Conservation (phyloP, 2,329 filamentous ascomycete species). For the Knufia petricola region DNA sequence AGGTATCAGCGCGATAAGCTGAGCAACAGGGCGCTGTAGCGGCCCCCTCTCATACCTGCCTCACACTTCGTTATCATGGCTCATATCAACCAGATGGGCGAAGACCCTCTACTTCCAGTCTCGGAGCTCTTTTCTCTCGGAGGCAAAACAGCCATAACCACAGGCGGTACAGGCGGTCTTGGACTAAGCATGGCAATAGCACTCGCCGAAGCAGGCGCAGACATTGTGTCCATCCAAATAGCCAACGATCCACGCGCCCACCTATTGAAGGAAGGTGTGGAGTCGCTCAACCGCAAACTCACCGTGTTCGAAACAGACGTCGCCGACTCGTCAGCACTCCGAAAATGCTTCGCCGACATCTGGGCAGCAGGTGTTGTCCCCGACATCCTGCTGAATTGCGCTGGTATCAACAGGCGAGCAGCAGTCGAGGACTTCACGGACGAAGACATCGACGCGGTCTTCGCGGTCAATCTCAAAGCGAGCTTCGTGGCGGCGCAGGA, state of each 20-base stretch:
- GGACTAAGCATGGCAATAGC: conserved; percentile 39
- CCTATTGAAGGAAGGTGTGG: conserved; percentile 30
- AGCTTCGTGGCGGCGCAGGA: conserved; percentile 72
- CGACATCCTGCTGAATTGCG: conserved; percentile 74
- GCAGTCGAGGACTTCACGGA: conserved; percentile 65
- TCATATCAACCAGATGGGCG: conserved; percentile 4
- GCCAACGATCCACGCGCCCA: conserved; percentile 9
- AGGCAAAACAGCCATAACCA: conserved; percentile 37
- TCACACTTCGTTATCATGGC: not conserved
- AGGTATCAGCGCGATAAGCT: not conserved
- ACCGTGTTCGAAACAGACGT: conserved; percentile 36
- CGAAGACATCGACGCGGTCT: conserved; percentile 59
- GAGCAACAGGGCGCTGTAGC: too few relatives aligned
- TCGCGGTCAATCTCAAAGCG: conserved; percentile 75
- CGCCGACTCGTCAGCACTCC: conserved; percentile 31
- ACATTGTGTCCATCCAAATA: conserved; percentile 28
- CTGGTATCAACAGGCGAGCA: conserved; percentile 72
- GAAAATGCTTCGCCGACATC: conserved; percentile 31
- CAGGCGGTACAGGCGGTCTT: conserved; percentile 40
- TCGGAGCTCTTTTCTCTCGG: conserved; percentile 21
- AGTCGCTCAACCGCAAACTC: conserved; percentile 29
- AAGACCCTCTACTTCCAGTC: not conserved
- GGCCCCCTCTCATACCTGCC: too few relatives aligned
- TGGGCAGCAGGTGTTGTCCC: conserved; percentile 44
- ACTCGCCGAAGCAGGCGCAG: conserved; percentile 39